Evolutionary conservation across 2,329 filamentous ascomycete genomes (phyloP), one percentile per base, ranked within the genome.

Genomic region (Penicillium sp.): DNA sequence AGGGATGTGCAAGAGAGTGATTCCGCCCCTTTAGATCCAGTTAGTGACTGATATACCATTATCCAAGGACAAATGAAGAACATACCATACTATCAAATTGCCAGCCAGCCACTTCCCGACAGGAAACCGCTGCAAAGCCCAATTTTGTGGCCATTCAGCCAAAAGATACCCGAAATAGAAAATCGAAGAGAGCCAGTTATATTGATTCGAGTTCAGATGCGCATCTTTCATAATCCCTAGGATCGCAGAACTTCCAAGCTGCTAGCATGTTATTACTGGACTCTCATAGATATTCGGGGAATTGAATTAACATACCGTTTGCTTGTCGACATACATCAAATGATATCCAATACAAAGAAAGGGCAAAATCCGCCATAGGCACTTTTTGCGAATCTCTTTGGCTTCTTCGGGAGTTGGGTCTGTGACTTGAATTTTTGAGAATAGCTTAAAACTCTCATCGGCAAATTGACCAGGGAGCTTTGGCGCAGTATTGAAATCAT

Each of bases 361-460:
- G 0, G 75, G 74, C 9, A 77, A 54, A 36, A 76, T 72, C 43
- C 73, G 68, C 62, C 68, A 68, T 5, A 75, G 39, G 23, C 70
- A 70, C 64, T 75, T 76, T 40, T 74, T 72, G 19, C 58, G 55
- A 44, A 60, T 60, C 15, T n/a, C 11, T 36, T 1, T 49, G 9
- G 55, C 55, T 36, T 52, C 40, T 54, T 74, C 70, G 2, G 66
- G 62, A 0, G 68, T 76, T 7, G 75, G 73, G 5, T 74, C 73
- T 6, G 72, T 60, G 16, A 75, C 74, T 21, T 75, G 66, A 34
- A 76, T 65, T 39, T 73, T 70, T 2, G 69, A 72, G 44, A 77
- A 76, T 8, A 78, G 68, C 55, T 75, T 78, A 60, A 76, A 77
- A 52, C 75, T 77, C 59, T 77, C 75, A 48, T 78, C 75, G 2